Evolutionary conservation across 139 green algal species (phyloP), one percentile per base, ranked within the genome.

Genomic region (Chlorella sp.): DNA sequence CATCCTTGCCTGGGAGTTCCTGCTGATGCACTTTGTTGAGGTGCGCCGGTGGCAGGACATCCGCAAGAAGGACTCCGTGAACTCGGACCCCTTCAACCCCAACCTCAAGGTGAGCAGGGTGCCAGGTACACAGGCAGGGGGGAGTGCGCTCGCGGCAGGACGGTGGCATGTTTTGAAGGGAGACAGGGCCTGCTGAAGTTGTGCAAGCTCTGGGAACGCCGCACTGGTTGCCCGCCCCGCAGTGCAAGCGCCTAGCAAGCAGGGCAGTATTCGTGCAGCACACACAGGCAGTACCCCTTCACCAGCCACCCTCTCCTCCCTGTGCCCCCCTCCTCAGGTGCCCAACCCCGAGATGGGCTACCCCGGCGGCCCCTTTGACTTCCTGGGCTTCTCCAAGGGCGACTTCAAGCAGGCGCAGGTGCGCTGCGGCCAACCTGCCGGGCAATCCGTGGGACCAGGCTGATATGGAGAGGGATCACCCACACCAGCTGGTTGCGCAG

Each of bases 281-380:
- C 48, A 57, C 48, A 16, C 9, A 16, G 48, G n/a, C n/a, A n/a
- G n/a, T n/a, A 57, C 48, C 48, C 48, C 48, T 16, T 57, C 48
- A 57, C 48, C 48, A 5, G n/a, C 48, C 48, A 5, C 48, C 9
- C 48, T 9, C 48, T 57, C 7, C 48, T 9, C 48, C 48, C 9
- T 9, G 7, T 16, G 9, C 48, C 48, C 5, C 64, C 64, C 64
- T 18, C 64, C 22, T 32, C 57, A 86, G 81, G 81, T 90, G 39
- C 78, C 87, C 87, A 90, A 90, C 78, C 77, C 77, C 37, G 87
- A 90, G 78, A 40, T 90, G 78, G 93, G 94, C 92, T 96, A 97
- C 95, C 95, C 95, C 79, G 95, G 95, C 88, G 92, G 96, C 92
- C 86, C 92, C 89, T 99, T 99, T 87, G 97, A 99, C 96, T 97